Percentiles rank a stretch among this genome's conserved stretches.
phyloP scores from a whole-genome alignment of 23 red algal genomes.

The Gracilariopsis chorda region DNA sequence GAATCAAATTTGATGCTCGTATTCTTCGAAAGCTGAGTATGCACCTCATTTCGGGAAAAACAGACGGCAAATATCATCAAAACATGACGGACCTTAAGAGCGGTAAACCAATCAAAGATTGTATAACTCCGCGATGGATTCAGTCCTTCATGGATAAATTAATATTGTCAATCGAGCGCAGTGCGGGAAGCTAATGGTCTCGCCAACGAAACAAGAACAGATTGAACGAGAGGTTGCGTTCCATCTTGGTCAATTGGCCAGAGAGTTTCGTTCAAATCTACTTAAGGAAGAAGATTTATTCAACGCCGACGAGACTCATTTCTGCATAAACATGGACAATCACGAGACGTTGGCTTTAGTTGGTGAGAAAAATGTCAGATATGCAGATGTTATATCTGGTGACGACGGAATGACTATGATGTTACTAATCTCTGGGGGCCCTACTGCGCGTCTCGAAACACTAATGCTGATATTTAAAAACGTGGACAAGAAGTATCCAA shows the following conservation, averaged over 20 bases:
- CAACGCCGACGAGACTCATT: background rate
- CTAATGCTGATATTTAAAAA: conserved; percentile 2
- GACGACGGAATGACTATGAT: conserved; percentile 17
- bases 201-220: background rate
- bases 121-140: background rate
- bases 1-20: background rate
- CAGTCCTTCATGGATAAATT: background rate
- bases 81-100: background rate
- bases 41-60: background rate
- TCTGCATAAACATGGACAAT: background rate
- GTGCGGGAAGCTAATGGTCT: background rate
- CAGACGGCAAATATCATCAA: background rate
- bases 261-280: background rate
- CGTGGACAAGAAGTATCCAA: background rate
- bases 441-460: background rate
- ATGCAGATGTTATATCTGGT: background rate
- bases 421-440: background rate
- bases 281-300: background rate
- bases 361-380: background rate
- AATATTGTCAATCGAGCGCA: background rate
- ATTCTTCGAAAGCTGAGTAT: background rate
- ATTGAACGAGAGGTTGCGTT: background rate
- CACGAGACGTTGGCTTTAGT: background rate
- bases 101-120: background rate
- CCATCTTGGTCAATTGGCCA: background rate